Evolutionary conservation across 1,284 basidiomycete genomes (phyloP), one percentile per base, ranked within the genome.

Genomic region (Sanghuangporus baumii): DNA sequence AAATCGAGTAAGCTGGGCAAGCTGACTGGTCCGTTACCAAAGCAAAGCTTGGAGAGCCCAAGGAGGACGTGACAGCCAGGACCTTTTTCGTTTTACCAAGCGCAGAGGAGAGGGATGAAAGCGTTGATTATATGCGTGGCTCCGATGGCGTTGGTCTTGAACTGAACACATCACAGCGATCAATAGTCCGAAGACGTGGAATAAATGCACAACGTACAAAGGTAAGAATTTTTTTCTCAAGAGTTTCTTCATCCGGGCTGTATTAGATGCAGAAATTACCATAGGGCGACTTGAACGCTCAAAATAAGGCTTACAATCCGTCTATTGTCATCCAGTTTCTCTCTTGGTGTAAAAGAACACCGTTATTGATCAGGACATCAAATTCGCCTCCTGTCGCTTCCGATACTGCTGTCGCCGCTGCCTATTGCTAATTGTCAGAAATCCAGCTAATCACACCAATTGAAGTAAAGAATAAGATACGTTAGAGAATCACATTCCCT

Each of bases 321-420:
- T 67, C 62, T 6, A 72, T 56, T 34, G 65, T 66, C 1, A 65
- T 26, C 14, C 26, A 16, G n/a, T 26, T 52, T 9, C 62, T 57
- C 14, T 58, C 59, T 16, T 54, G n/a, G 6, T 26, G 43, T 12
- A 71, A 43, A 14, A 55, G 55, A 6, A 71, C 73, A 11, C 69
- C 73, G 60, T 74, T 74, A 62, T 74, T 74, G 61, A 76, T 73
- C 47, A 75, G 66, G 43, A 71, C 70, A 66, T 75, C 74, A 40
- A 75, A 65, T 18, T 66, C 65, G 1, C 73, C 74, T 8, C 70
- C 71, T 23, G 41, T 43, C 4, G 18, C 43, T n/a, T 58, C 12
- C 18, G 46, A 43, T 6, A 46, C 56, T 43, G 43, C 40, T n/a
- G 43, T 40, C 11, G 56, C 46, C 23, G 56, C 56, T 43, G 23